Evolutionary conservation across 306 rosid genomes (phyloP), one percentile per base, ranked within the genome.

Genomic region (Prosopis cineraria): DNA sequence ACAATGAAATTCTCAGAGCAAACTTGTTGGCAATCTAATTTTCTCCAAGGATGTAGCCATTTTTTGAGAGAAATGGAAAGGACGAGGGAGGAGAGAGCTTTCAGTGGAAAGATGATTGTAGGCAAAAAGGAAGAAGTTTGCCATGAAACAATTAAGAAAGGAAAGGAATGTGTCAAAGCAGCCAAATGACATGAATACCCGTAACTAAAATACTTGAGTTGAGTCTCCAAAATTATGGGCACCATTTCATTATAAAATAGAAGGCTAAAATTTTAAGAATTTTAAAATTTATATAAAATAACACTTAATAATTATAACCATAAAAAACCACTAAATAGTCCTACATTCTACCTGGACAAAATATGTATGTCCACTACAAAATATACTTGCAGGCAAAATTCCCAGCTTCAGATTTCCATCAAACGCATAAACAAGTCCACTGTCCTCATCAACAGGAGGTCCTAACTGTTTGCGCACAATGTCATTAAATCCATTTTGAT

Each of bases 311-410:
- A 22, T 55, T 19, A 58, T 71, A 48, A 73, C 29, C 33, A 45
- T 29, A 30, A 36, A 62, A 72, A 77, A 53, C 44, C 24, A 64
- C 52, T 37, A 84, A 33, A 62, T 76, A 76, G 60, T 81, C 76
- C 66, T 56, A 90, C 98, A 53, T 81, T 74, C 66, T 56, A 90
- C 98, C 97, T 94, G 98, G 69, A 94, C 96, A 87, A 94, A 94
- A 88, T 90, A 94, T 24, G 98, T 92, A 81, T 94, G 98, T n/a
- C 98, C 97, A 67, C 98, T 90, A 43, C 97, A 94, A 87, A 92
- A 92, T 72, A 94, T 88, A 82, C 96, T 92, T 34, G 96, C 93
- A 29, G 97, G 98, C 79, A 94, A 80, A 79, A 94, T 72, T 84
- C 97, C 98, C 30, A 94, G 88, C 90, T 92, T 94, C 62, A 92